Base-by-base conservation (phyloP, 225 moss, liverwort and hornwort species). In the Physcomitrium patens region DNA sequence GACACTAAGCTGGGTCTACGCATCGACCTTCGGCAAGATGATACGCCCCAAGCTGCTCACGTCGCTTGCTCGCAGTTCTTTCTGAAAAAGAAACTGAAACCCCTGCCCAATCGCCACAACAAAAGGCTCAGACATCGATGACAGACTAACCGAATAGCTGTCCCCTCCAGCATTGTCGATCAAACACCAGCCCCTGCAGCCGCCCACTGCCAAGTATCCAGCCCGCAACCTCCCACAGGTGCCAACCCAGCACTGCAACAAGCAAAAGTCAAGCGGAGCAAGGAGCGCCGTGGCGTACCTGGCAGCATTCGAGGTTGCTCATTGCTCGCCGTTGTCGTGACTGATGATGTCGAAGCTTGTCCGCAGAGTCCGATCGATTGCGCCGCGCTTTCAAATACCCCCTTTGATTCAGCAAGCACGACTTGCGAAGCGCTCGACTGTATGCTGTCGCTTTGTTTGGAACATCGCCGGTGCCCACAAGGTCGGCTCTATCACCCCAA, bases 41-140 rank as follows among this genome's bases (percentile, higher is more conserved):
- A 86, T 83, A 10, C 83, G 86, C 9, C 86, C 86, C 86, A 86
- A 80, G 83, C 80, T 80, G 75, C 75, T 80, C 86, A 86, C 86
- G 16, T 86, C 86, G 58, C 86, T 86, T 24, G 83, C 77, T 71
- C 86, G 80, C 41, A 86, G 70, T 43, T 63, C 80, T 37, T 86
- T 86, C 18, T 75, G 80, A 19, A 86, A 86, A 22, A 86, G 73
- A 52, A 74, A 80, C 6, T 67, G 71, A 17, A 69, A 77, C 20
- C 77, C 83, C 80, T 86, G 31, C 31, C 2, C 2, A 37, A 37
- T 4, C 1, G 31, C 7, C 31, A 37, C 31, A 37, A 37, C 31
- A 37, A 37, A 37, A 4, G 31, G 4, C 61, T 8, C 60, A 80
- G 9, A 12, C 28, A 58, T 19, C 66, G 51, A 15, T 44, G 28